Evolutionary conservation across 192 early-diverging fungal species (phyloP).

Genomic region (Geranomyces michiganensis): DNA sequence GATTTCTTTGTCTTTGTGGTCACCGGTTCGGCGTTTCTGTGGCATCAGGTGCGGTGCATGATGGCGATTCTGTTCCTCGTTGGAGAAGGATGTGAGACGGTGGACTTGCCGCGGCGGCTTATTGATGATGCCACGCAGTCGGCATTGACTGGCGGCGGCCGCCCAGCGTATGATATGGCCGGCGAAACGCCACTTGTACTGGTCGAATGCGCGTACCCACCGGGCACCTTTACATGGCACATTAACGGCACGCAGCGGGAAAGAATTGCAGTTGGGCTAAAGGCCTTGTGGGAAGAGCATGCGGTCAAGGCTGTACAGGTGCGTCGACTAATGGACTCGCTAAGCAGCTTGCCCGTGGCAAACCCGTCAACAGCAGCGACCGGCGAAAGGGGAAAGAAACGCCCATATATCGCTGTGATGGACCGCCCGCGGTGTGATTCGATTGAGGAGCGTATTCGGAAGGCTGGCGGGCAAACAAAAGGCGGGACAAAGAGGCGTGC

Average conservation of each 20-base stretch:
- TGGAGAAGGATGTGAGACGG: conserved; percentile 77
- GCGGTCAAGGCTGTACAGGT: conserved; percentile 8
- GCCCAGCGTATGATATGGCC: conserved; percentile 93
- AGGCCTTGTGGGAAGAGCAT: conserved; percentile 14
- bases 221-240: conserved; percentile 40
- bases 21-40: conserved; percentile 87
- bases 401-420: conserved; percentile 39
- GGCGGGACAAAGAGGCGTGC: not conserved
- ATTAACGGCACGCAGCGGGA: conserved; percentile 6
- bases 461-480: conserved; percentile 19
- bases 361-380: not conserved
- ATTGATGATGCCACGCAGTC: conserved; percentile 56
- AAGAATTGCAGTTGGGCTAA: not conserved
- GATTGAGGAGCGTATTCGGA: conserved; percentile 34
- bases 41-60: conserved; percentile 99
- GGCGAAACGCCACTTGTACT: conserved; percentile 86
- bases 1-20: conserved; percentile 75
- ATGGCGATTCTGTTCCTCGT: conserved; percentile 86
- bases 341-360: not conserved
- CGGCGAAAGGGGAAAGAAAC: conserved; percentile 17
- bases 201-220: conserved; percentile 79
- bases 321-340: conserved; percentile 5
- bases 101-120: conserved; percentile 68
- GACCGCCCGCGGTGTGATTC: conserved; percentile 39
- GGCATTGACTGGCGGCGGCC: conserved; percentile 47